Evolutionary conservation across 176 grass and related monocot genomes (phyloP), one percentile per base, ranked within the genome.

Genomic region (Aegilops tauschii): DNA sequence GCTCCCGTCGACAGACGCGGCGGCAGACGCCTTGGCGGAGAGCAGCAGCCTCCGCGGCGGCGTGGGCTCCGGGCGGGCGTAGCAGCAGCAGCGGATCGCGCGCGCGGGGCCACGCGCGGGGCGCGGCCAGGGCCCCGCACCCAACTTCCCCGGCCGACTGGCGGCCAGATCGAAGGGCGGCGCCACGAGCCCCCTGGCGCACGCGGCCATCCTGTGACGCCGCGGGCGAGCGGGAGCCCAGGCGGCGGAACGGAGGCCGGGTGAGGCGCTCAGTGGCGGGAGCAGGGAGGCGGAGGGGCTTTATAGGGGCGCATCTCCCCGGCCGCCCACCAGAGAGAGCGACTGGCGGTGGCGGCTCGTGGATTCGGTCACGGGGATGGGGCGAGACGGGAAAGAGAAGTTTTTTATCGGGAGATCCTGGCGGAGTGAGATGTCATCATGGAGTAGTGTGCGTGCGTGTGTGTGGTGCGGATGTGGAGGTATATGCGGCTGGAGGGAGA

Each of bases 141-240:
- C 74, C 37, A 21, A 7, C 63, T 28, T 29, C 10, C 25, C 45
- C 18, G 69, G 16, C 32, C 74, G 75, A 35, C 63, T 71, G 25
- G 80, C 72, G 31, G 73, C 74, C 83, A 92, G 74, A 83, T 91
- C 80, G 90, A 92, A 88, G 32, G 91, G 86, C 67, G 84, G 88
- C 52, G 86, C 76, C 12, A 45, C 81, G 61, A 98, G 81, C 49
- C 90, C 92, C 61, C 87, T 88, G 76, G 96, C 84, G 84, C 86
- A 92, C 39, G 85, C 90, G 69, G 90, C 90, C 96, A 98, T 98
- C 83, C 79, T 78, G 66, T 77, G 59, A 74, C 61, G 82, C 78
- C 40, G 42, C 50, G 16, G 50, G 50, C 16, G 1, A 6, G 49
- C 49, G 73, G 14, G 54, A 39, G 63, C 17, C 37, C 16, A 30